Evolutionary conservation across 1,284 basidiomycete species (phyloP), one percentile per base, ranked within the genome.

Genomic region (Inonotus obliquus): DNA sequence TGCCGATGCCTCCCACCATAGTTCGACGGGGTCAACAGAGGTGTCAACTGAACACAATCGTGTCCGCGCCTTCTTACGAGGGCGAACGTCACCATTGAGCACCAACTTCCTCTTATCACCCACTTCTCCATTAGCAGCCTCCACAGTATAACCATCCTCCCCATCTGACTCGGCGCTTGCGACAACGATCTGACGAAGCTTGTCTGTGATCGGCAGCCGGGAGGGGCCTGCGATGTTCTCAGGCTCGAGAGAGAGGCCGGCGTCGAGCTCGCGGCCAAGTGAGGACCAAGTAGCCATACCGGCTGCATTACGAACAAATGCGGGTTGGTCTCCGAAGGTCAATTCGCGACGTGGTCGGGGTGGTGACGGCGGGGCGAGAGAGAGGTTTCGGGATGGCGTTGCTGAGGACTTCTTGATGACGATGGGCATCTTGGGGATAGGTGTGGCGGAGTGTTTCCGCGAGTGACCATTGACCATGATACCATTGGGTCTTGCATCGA

Each of bases 1-100:
- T 66, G 84, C 82, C 58, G 84, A 78, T 5, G 83, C 87, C 38
- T 81, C 77, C 89, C 89, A 92, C 90, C 90, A 92, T 5, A 89
- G 73, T 35, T 86, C 82, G 10, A 80, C 74, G 2, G 79, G 69
- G 21, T 82, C 79, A 65, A 14, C 63, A 57, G n/a, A 65, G 61
- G 14, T 63, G 66, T 74, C 37, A 69, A 69, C 57, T 68, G 71
- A 57, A 10, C 62, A 59, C 0, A 69, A 66, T 32, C 70, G 69
- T 1, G 69, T 68, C 6, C 80, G 75, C 11, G 69, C 67, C 23
- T 79, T 79, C 67, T 83, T 81, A 51, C 77, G 74, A n/a, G 77
- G 77, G 41, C 77, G 74, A 47, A 69, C 63, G 54, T 73, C 74
- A 19, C 65, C 54, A 39, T 67, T 64, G 32, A 78, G 76, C 60